Percentiles rank a stretch among this genome's conserved stretches.
Conservation (phyloP, 495 filamentous ascomycete species). For the Clavariopsis aquatica region DNA sequence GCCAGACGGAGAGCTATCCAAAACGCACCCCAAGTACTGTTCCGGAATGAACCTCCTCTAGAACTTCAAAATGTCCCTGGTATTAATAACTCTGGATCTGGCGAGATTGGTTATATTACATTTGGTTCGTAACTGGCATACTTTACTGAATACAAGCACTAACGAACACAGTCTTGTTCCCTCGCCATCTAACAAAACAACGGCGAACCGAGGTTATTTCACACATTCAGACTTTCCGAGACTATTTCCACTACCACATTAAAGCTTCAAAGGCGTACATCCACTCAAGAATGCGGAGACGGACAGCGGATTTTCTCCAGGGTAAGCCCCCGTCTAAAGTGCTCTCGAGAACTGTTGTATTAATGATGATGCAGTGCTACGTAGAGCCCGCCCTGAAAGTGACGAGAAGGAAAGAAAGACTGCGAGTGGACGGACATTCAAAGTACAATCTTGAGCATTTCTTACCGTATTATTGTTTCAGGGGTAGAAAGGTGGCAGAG, state of each 20-base stretch:
- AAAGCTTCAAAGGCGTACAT: constrained; percentile 99
- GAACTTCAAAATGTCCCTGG: constrained; percentile 87
- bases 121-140: constrained; percentile 67
- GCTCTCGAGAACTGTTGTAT: constrained; percentile 16
- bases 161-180: constrained; percentile 75
- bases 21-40: constrained; percentile 97
- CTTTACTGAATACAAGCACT: constrained; percentile 24
- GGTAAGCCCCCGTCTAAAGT: constrained; percentile 50
- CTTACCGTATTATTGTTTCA: neutral
- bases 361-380: constrained; percentile 60
- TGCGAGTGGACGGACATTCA: constrained; percentile 92
- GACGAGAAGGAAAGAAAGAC: constrained; percentile 99
- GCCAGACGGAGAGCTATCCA: constrained; percentile 91
- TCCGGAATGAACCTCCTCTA: constrained; percentile 89
- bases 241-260: constrained; percentile 99
- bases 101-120: constrained; percentile 93
- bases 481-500: neutral
- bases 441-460: constrained; percentile 57
- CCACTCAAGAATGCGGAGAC: constrained; percentile 93
- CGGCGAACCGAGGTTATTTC: constrained; percentile 92
- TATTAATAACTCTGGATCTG: constrained; percentile 66
- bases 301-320: constrained; percentile 98
- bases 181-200: constrained; percentile 86
- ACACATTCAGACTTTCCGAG: constrained; percentile 98
- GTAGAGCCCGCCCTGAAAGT: constrained; percentile 86